phyloP scores from a whole-genome alignment of 495 filamentous ascomycete genomes.

The Tetracladium marchalianum region DNA sequence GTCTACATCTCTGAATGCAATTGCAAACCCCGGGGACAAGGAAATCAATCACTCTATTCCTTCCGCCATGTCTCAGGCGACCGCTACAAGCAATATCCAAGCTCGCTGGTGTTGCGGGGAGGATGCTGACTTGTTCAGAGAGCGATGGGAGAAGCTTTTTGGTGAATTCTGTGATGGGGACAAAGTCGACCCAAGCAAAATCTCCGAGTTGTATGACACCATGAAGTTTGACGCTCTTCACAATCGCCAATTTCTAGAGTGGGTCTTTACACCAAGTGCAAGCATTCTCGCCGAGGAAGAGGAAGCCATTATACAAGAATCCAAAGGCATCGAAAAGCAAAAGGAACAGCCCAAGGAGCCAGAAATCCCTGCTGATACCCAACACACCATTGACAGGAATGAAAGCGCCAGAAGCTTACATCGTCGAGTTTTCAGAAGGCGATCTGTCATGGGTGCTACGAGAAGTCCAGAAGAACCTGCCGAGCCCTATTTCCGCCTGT shows the following conservation, averaged over 20 bases:
- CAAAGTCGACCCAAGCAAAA: conserved; percentile 96
- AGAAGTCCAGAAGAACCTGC: conserved; percentile 9
- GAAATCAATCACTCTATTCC: conserved; percentile 27
- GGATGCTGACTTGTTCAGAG: conserved; percentile 87
- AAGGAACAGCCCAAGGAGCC: conserved; percentile 11
- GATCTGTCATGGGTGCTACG: conserved; percentile 33
- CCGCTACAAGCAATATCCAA: conserved; percentile 61
- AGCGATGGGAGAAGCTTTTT: conserved; percentile 98
- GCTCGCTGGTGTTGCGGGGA: conserved; percentile 93
- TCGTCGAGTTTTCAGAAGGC: conserved; percentile 37
- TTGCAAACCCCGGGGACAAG: conserved; percentile 36
- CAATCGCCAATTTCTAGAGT: conserved; percentile 94
- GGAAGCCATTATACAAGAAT: conserved; percentile 16
- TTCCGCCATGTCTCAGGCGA: conserved; percentile 41
- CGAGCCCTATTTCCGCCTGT: conserved; percentile 73
- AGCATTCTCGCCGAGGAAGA: conserved; percentile 54
- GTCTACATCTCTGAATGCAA: conserved; percentile 46
- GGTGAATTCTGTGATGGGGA: conserved; percentile 92
- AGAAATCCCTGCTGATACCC: conserved; percentile 21
- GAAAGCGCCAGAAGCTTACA: conserved; percentile 32
- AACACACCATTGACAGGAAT: conserved; percentile 17
- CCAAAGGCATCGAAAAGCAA: conserved; percentile 29
- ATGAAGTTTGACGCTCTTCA: conserved; percentile 99
- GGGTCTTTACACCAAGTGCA: conserved; percentile 82
- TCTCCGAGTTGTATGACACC: conserved; percentile 94